Evolutionary conservation across 148 eudicot species (phyloP).

Genomic region (Silene conica): DNA sequence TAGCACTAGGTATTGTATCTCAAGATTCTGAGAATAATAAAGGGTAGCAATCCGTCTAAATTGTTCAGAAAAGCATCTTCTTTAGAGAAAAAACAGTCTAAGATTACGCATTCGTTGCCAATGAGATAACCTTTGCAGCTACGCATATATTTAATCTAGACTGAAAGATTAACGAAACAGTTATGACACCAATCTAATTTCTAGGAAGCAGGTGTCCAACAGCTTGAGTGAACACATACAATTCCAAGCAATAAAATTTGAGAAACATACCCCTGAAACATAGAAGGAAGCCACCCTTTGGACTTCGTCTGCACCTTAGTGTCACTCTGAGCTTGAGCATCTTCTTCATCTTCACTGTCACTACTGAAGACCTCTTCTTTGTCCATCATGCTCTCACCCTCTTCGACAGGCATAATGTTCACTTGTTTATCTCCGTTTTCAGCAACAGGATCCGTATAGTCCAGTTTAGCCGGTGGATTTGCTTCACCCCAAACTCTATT

Average conservation of each 20-base stretch:
- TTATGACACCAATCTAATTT: not conserved
- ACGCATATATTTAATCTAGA: not conserved
- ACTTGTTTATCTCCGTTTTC: slow-evolving; percentile 57
- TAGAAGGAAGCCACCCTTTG: slow-evolving; percentile 90
- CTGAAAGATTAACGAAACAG: not conserved
- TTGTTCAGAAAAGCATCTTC: not conserved
- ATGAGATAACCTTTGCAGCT: not conserved
- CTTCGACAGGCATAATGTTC: slow-evolving; percentile 39
- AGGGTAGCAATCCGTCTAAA: not conserved
- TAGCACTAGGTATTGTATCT: not conserved
- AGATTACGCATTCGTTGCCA: not conserved
- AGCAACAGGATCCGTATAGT: slow-evolving; percentile 72
- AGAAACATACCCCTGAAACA: slow-evolving; percentile 74
- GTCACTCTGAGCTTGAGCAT: slow-evolving; percentile 44
- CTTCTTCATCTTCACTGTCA: slow-evolving; percentile 76
- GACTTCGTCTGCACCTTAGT: slow-evolving; percentile 55
- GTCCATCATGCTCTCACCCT: slow-evolving; percentile 97
- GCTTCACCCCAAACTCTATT: slow-evolving; percentile 89
- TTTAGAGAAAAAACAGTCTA: not conserved
- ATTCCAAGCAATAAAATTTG: not conserved
- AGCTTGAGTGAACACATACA: not conserved
- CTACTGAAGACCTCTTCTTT: slow-evolving; percentile 84
- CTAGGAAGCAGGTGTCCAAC: not conserved
- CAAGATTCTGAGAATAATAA: not conserved
- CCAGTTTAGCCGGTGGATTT: slow-evolving; percentile 63